Base-by-base conservation (phyloP, 495 filamentous ascomycete genomes). In the Penicillium atrosanguineum region DNA sequence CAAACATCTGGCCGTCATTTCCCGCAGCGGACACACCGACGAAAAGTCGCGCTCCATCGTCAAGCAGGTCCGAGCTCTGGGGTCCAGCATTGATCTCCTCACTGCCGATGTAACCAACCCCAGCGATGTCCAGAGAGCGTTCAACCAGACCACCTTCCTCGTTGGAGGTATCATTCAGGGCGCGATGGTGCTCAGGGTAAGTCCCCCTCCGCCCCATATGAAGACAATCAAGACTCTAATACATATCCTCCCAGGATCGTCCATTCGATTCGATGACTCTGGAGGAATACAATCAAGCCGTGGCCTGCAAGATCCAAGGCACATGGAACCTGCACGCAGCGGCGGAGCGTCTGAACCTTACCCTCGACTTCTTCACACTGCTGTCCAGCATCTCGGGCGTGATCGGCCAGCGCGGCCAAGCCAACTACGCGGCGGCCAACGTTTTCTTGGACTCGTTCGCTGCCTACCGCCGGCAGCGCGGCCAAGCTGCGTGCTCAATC, bases 271-370 rank as follows among this genome's bases (percentile, higher is more conserved):
- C 68, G 11, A 82, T 82, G 78, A 67, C 67, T 0, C 44, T 68
- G 15, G 52, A 70, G 0, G 65, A 76, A 19, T 79, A 75, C 69
- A 57, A 56, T 0, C 55, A 55, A 0, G 63, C 68, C 0, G 52
- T 75, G 0, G 51, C 52, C 2, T 71, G 77, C 25, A 82, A 82
- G 57, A 67, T 76, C 4, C 34, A 69, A 2, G 80, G 79, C 1
- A 72, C 77, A 0, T 76, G 69, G 72, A 78, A 86, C 62, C 76
- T 87, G 28, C 82, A 87, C 64, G 67, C 79, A 37, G 63, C 70
- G 4, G 68, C 83, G 21, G 19, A 6, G n/a, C 43, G 0, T 18
- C 42, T 4, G 53, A 63, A 1, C n/a, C 44, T n/a, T 42, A 11
- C 53, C 29, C 64, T 79, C 5, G 78, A 80, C 55, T 83, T 83